Evolutionary conservation across 2,329 filamentous ascomycete genomes (phyloP).

Genomic region (Neofusicoccum cordaticola): DNA sequence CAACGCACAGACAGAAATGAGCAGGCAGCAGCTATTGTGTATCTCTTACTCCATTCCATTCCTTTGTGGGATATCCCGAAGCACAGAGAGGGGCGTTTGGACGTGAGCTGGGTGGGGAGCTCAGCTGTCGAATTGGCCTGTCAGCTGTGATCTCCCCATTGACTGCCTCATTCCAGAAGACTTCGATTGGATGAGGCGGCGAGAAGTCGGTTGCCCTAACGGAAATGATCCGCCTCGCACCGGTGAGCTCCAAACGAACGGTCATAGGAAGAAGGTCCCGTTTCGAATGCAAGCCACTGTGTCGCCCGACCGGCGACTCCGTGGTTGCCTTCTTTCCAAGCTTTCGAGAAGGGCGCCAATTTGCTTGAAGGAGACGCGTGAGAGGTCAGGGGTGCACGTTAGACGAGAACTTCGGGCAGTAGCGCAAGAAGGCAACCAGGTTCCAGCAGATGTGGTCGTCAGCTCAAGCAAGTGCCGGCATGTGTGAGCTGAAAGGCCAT

Average conservation of each 20-base stretch:
- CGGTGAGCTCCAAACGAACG: background rate
- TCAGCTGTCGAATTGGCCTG: background rate
- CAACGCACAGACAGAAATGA: background rate
- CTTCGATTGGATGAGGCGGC: background rate
- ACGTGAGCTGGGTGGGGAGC: background rate
- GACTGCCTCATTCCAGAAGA: background rate
- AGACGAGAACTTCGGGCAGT: background rate
- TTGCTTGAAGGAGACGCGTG: background rate
- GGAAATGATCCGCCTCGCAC: background rate
- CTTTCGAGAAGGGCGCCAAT: background rate
- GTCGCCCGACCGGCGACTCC: constrained; percentile 2
- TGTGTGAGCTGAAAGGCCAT: background rate
- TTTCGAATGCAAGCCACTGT: constrained; percentile 8
- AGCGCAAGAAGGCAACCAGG: constrained; percentile 1
- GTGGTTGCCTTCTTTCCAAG: constrained; percentile 14
- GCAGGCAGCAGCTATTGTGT: background rate
- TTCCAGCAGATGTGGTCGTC: background rate
- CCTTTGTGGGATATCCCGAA: background rate
- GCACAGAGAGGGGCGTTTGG: background rate
- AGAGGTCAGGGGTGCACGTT: background rate
- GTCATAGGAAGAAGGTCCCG: background rate
- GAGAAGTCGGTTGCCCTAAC: background rate
- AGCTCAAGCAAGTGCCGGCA: background rate
- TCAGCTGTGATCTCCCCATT: background rate
- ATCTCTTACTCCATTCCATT: background rate